Conservation (phyloP, 2,329 filamentous ascomycete genomes). For the Emergomyces pasteurianus region DNA sequence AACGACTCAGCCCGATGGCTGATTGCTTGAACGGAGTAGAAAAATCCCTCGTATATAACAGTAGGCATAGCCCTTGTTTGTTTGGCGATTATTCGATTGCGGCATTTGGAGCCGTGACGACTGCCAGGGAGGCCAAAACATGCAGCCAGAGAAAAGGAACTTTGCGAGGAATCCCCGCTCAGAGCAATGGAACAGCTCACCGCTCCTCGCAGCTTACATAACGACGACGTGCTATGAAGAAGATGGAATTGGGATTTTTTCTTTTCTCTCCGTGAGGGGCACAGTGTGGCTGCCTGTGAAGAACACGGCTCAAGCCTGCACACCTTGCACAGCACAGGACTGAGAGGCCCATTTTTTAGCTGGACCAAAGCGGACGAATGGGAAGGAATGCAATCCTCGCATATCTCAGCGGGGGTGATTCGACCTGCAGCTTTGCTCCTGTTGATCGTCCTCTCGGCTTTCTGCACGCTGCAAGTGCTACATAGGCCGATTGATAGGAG, state of each 20-base stretch:
- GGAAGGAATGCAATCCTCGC: background rate
- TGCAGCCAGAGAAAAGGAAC: background rate
- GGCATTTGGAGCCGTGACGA: background rate
- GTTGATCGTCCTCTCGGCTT: background rate
- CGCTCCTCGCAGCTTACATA: constrained; percentile 2
- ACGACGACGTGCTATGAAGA: background rate
- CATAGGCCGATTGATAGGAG: background rate
- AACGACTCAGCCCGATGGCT: background rate
- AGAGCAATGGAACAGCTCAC: background rate
- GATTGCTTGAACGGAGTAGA: background rate
- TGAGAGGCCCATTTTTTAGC: background rate
- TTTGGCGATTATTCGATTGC: background rate
- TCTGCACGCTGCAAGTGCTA: constrained; percentile 1
- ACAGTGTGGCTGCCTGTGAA: background rate
- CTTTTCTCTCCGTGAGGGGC: background rate
- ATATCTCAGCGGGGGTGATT: background rate
- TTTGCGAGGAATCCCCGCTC: background rate
- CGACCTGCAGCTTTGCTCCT: background rate
- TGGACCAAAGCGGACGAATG: background rate
- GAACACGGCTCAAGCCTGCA: background rate
- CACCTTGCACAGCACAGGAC: background rate
- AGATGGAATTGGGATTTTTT: background rate
- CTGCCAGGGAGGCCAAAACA: background rate
- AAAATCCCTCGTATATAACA: constrained; percentile 2
- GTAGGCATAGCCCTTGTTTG: background rate